Conservation (phyloP, 306 rosid species). For the Vigna unguiculata region DNA sequence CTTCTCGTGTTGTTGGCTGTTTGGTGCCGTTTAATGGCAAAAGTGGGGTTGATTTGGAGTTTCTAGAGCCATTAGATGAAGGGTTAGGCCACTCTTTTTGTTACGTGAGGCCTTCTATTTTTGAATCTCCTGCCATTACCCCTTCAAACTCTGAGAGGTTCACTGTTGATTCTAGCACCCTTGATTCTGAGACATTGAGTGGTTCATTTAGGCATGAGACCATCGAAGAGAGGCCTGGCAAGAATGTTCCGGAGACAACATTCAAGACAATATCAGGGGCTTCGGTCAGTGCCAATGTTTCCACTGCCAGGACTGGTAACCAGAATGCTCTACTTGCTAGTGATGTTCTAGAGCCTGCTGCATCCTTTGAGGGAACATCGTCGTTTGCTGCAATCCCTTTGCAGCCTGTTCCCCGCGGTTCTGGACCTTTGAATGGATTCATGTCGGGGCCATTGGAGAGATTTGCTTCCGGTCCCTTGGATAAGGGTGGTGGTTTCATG, state of each 20-base stretch:
- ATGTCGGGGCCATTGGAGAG: slow-evolving; percentile 80
- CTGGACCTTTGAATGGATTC: slow-evolving; percentile 67
- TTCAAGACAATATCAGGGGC: slow-evolving; percentile 72
- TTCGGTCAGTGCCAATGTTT: slow-evolving; percentile 76
- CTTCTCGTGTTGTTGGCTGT: slow-evolving; percentile 71
- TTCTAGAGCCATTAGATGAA: slow-evolving; percentile 68
- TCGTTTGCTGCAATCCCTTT: slow-evolving; percentile 72
- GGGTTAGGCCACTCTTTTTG: slow-evolving; percentile 76
- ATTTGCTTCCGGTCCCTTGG: slow-evolving; percentile 69
- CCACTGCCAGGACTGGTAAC: slow-evolving; percentile 68
- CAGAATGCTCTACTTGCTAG: slow-evolving; percentile 60
- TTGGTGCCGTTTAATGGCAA: slow-evolving; percentile 60
- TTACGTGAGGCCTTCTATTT: slow-evolving; percentile 67
- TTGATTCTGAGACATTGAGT: slow-evolving; percentile 72
- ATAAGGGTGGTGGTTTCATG: slow-evolving; percentile 67
- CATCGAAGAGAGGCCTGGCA: slow-evolving; percentile 56
- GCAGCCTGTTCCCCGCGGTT: slow-evolving; percentile 78
- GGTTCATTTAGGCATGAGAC: slow-evolving; percentile 73
- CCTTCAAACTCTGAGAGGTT: slow-evolving; percentile 71
- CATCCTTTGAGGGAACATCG: slow-evolving; percentile 72
- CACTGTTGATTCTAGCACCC: slow-evolving; percentile 71
- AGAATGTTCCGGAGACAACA: slow-evolving; percentile 63
- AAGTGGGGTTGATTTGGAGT: slow-evolving; percentile 67
- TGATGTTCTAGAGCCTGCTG: slow-evolving; percentile 66
- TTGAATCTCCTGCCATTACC: slow-evolving; percentile 73